Conservation (phyloP, 2,329 filamentous ascomycete genomes). For the Fusarium nygamai region DNA sequence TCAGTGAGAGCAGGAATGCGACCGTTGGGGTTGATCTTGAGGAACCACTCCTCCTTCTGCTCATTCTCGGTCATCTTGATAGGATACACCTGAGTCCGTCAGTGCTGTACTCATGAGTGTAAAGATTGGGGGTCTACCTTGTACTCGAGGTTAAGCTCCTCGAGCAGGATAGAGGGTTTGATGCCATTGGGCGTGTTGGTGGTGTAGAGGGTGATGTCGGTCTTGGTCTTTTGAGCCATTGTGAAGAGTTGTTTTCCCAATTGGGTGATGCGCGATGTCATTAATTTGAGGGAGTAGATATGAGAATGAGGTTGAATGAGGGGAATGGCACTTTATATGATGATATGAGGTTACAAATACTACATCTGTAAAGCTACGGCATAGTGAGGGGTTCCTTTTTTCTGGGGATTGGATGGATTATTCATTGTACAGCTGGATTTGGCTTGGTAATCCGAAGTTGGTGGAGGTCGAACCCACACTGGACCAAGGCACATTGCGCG, state of each 20-base stretch:
- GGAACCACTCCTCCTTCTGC: slow-evolving; percentile 89
- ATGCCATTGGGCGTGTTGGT: slow-evolving; percentile 87
- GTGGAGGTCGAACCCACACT: slow-evolving; percentile 9
- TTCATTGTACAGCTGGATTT: slow-evolving; percentile 8
- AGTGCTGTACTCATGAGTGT: not conserved
- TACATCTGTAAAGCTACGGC: not conserved
- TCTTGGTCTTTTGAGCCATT: slow-evolving; percentile 48
- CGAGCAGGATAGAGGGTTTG: slow-evolving; percentile 87
- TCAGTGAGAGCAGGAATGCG: slow-evolving; percentile 90
- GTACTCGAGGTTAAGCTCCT: slow-evolving; percentile 87
- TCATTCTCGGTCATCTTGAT: slow-evolving; percentile 78
- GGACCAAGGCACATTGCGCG: slow-evolving; percentile 15
- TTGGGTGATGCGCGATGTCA: slow-evolving; percentile 42
- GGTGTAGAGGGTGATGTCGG: slow-evolving; percentile 84
- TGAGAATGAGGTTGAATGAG: not conserved
- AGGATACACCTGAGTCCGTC: slow-evolving; percentile 56
- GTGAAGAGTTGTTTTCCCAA: slow-evolving; percentile 42
- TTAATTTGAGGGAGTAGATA: not conserved
- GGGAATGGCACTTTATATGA: slow-evolving; percentile 14
- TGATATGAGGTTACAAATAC: not conserved
- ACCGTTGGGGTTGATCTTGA: slow-evolving; percentile 92
- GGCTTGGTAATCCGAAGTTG: slow-evolving; percentile 22
- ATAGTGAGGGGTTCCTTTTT: slow-evolving; percentile 7
- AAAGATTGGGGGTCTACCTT: slow-evolving; percentile 57
- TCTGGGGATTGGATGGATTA: slow-evolving; percentile 20